A percentile compares a stretch with the other conserved stretches of the same genome.
phyloP scores from a whole-genome alignment of 352 stramenopile species.

The Pythium myriotylum region DNA sequence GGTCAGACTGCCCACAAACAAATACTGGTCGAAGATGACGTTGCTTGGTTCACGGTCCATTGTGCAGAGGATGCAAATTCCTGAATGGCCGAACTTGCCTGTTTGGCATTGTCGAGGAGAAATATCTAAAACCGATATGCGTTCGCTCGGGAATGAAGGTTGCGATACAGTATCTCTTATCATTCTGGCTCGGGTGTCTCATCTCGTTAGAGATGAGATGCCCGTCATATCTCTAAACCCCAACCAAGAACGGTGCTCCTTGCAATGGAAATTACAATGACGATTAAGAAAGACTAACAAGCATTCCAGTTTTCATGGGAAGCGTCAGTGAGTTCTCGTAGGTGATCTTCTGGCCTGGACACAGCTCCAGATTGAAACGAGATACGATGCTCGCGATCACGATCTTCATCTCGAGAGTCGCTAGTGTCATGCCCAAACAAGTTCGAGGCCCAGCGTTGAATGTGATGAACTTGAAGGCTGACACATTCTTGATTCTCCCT shows the following conservation, averaged over 20 bases:
- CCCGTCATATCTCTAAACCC: no score
- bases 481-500: constrained; percentile 31
- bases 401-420: constrained; percentile 42
- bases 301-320: not conserved
- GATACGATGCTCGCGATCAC: constrained; percentile 37
- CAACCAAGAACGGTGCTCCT: no score
- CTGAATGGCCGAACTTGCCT: no score
- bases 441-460: constrained; percentile 11
- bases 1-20: not conserved
- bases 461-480: constrained; percentile 24
- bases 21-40: not conserved
- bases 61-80: no score
- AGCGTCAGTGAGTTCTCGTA: constrained; percentile 26
- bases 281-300: not conserved
- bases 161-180: no score
- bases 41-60: no score
- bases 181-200: no score
- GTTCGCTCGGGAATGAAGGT: no score
- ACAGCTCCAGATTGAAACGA: constrained; percentile 35
- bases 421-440: constrained; percentile 41
- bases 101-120: no score
- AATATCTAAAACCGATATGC: no score
- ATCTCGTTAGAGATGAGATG: no score
- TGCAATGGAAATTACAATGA: no score
- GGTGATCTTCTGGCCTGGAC: constrained; percentile 16